Base-by-base conservation (phyloP, 805 yeast genomes). In the Candida tibetensis region DNA sequence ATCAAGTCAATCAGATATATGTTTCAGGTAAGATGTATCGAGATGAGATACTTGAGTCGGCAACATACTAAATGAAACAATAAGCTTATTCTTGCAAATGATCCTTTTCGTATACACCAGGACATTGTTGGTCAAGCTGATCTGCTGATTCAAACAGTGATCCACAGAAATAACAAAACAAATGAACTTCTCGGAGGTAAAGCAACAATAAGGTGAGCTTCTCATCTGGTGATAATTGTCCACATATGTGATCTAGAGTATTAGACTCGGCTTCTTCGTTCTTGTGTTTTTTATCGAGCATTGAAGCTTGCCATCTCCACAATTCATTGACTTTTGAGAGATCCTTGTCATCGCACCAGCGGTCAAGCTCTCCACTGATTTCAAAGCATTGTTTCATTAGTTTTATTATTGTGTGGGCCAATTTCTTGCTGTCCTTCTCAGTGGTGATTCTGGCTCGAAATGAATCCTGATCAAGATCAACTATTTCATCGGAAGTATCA, bases 161-260 rank as follows among this genome's bases (percentile, higher is more conserved):
- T 1, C 81, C 81, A 53, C 83, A 77, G 54, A 63, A 77, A 48
- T 57, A 71, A 47, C 83, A 77, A 47, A 69, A 78, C 40, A 52
- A 44, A 39, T 66, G 64, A 9, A 54, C 57, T 1, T 60, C 45
- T 23, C 81, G 53, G 17, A 76, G 49, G 41, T 67, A 71, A 4
- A 49, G 46, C 21, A 71, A 53, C 6, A 75, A 47, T n/a, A 55
- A 49, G 23, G 40, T 48, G 14, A 71, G 40, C 30, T 54, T 57
- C 19, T 64, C 65, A 2, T 53, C 51, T 1, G 48, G 25, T 10
- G 34, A 28, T 12, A 13, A 10, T 7, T 6, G 19, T 17, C 19
- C 16, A 16, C 3, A 8, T 4, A 15, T 13, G n/a, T 30, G 17
- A 4, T 47, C 32, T 32, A 60, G 43, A 5, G 51, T 50, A 9